These are phyloP conservation scores for Candida ficus DNA, from an alignment of 805 yeast species.

Conservation along the genomic window DNA sequence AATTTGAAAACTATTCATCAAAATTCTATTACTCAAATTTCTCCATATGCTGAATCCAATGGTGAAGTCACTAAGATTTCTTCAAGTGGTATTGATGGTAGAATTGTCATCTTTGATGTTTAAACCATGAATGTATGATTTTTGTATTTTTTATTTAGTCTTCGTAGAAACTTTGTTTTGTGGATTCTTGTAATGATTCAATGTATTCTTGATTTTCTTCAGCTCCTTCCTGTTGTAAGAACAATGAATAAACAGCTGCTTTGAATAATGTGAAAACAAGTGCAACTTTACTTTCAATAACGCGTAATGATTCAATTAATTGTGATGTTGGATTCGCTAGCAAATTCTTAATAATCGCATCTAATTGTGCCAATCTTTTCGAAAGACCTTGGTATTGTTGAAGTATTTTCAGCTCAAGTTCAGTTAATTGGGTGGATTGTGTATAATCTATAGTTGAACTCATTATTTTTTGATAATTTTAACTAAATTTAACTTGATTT, in stretches of 20 bases:
- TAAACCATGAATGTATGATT: neutral
- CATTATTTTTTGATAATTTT: neutral
- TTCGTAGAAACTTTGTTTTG: constrained; percentile 17
- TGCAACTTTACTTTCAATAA: constrained; percentile 57
- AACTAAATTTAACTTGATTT: no score
- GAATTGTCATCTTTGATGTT: constrained; percentile 66
- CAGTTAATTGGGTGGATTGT: constrained; percentile 26
- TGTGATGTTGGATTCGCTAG: constrained; percentile 25
- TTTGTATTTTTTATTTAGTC: neutral
- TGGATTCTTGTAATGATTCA: constrained; percentile 18
- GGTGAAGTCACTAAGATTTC: constrained; percentile 53
- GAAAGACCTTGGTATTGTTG: constrained; percentile 36
- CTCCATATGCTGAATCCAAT: constrained; percentile 39
- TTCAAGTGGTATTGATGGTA: constrained; percentile 87
- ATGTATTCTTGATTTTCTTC: constrained; percentile 13
- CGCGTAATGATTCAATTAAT: constrained; percentile 46
- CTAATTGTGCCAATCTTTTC: constrained; percentile 26
- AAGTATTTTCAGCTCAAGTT: constrained; percentile 31
- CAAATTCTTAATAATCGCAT: constrained; percentile 17
- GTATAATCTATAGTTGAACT: constrained; percentile 16
- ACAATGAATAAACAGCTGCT: constrained; percentile 64
- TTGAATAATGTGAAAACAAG: constrained; percentile 62
- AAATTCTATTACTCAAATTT: constrained; percentile 73
- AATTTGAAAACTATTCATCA: constrained; percentile 78
- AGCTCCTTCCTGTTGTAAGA: constrained; percentile 42